Percentiles rank a stretch among this genome's conserved stretches.
Evolutionary conservation across 1,284 basidiomycete species (phyloP).

Genomic region (Naganishia cerealis): DNA sequence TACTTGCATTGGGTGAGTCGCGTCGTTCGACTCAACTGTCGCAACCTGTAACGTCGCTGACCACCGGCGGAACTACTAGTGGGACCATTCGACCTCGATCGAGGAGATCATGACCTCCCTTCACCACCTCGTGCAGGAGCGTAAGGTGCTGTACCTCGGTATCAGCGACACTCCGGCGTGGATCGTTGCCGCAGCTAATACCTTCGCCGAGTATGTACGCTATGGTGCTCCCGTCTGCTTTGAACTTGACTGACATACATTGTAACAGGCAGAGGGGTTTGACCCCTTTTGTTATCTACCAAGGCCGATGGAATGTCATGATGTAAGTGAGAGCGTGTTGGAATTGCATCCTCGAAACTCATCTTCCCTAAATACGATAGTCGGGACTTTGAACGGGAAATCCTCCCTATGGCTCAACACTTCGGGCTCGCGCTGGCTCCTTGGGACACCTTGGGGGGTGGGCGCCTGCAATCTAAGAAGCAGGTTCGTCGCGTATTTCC

Average conservation of each 20-base stretch:
- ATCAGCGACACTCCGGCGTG: slow-evolving; percentile 60
- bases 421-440: slow-evolving; percentile 57
- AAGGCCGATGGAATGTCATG: slow-evolving; percentile 59
- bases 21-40: background rate
- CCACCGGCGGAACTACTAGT: slow-evolving; percentile 27
- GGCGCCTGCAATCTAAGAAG: slow-evolving; percentile 49
- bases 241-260: background rate
- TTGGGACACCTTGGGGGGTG: slow-evolving; percentile 54
- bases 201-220: slow-evolving; percentile 54
- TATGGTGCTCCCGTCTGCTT: background rate
- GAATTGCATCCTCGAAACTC: background rate
- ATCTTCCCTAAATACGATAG: background rate
- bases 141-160: slow-evolving; percentile 56
- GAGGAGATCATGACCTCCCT: slow-evolving; percentile 55
- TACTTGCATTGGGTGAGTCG: slow-evolving; percentile 50
- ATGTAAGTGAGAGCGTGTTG: background rate
- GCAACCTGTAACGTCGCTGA: background rate
- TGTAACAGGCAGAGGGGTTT: slow-evolving; percentile 51
- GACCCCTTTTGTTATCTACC: slow-evolving; percentile 62
- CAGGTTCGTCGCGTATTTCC: slow-evolving; percentile 18
- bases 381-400: slow-evolving; percentile 63
- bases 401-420: slow-evolving; percentile 61
- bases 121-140: slow-evolving; percentile 49
- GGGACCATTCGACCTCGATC: slow-evolving; percentile 53
- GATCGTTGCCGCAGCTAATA: slow-evolving; percentile 61